phyloP scores from a whole-genome alignment of 345 rosid species.

The Iberis pinnata region DNA sequence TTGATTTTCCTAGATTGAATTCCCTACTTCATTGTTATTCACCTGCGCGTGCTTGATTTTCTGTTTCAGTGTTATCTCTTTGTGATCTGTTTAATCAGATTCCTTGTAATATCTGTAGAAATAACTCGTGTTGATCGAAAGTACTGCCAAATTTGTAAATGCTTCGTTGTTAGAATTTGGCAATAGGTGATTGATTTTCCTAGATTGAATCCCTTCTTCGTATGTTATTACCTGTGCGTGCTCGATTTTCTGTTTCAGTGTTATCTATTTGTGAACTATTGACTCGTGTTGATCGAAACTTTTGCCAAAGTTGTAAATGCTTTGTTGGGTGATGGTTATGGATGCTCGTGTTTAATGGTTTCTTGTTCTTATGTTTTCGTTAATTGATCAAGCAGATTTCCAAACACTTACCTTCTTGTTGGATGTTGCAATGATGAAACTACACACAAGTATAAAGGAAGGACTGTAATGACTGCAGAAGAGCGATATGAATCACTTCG shows the following conservation, averaged over 20 bases:
- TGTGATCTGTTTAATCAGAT: not conserved
- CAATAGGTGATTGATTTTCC: too few species aligned
- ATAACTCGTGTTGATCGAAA: not conserved
- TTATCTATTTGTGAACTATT: not conserved
- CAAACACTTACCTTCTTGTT: slow-evolving; percentile 68
- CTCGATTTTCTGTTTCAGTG: too few species aligned
- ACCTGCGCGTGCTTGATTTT: too few species aligned
- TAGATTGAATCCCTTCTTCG: too few species aligned
- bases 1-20: too few species aligned
- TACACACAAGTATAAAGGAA: slow-evolving; percentile 81
- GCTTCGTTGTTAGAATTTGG: not conserved
- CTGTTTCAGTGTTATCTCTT: slow-evolving; percentile 2
- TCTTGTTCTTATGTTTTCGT: slow-evolving; percentile 1
- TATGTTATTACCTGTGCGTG: too few species aligned
- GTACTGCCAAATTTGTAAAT: not conserved
- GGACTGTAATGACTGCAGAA: slow-evolving; percentile 75
- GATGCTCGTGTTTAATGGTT: too few species aligned
- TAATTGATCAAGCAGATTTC: slow-evolving; percentile 47
- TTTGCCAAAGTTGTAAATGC: not conserved
- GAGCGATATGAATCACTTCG: slow-evolving; percentile 94
- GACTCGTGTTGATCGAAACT: not conserved
- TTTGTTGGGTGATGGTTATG: not conserved
- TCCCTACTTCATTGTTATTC: too few species aligned
- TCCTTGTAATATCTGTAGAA: too few species aligned
- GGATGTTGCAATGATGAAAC: slow-evolving; percentile 89